Conservation (phyloP, 495 filamentous ascomycete species). For the Neurospora sp. region DNA sequence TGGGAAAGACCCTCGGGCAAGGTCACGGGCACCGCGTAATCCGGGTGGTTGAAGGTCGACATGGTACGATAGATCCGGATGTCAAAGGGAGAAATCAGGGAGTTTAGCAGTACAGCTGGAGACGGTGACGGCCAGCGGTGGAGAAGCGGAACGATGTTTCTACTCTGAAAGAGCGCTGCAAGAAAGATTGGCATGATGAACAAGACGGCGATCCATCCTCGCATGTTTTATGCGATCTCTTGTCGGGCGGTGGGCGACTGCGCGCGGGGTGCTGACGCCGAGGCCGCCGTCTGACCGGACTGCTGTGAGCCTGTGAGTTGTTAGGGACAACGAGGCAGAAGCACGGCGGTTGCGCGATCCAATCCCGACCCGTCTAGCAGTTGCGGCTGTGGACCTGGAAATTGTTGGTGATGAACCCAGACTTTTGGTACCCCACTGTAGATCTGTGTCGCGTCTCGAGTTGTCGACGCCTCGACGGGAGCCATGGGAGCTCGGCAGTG, state of each 20-base stretch:
- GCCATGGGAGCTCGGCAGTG: neutral
- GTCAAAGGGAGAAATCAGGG: neutral
- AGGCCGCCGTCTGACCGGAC: neutral
- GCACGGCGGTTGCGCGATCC: neutral
- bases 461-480: neutral
- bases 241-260: neutral
- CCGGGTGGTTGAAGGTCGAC: constrained; percentile 41
- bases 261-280: neutral
- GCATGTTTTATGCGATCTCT: neutral
- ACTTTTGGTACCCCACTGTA: too few species aligned
- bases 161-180: neutral
- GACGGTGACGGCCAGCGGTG: neutral
- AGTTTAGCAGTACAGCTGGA: neutral
- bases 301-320: neutral
- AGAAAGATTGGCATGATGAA: constrained; percentile 2
- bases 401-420: neutral
- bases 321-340: neutral
- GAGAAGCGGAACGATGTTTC: neutral
- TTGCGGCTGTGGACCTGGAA: neutral
- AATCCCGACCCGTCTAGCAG: neutral
- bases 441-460: neutral
- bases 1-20: constrained; percentile 49
- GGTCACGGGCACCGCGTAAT: constrained; percentile 39
- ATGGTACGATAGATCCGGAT: constrained; percentile 11
- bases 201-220: neutral